Conservation (phyloP, 2,329 filamentous ascomycete species). For the Hypoxylon sp. region DNA sequence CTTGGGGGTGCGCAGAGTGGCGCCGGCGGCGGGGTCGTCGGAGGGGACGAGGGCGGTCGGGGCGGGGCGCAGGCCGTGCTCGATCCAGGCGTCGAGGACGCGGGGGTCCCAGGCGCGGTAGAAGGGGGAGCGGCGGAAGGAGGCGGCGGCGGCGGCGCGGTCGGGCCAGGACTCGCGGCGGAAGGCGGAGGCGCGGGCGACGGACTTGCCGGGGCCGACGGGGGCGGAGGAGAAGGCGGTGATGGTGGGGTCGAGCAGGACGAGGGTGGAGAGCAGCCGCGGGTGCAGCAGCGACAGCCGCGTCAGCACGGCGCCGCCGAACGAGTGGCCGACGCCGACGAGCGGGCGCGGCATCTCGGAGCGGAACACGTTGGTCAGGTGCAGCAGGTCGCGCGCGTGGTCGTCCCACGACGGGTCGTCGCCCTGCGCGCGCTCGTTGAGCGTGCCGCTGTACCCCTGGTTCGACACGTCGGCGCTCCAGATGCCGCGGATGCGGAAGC, state of each 20-base stretch:
- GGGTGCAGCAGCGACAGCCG: constrained; percentile 81
- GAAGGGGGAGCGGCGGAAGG: constrained; percentile 75
- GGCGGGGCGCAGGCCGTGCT: constrained; percentile 76
- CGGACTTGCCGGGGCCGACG: constrained; percentile 48
- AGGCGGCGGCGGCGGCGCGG: constrained; percentile 68
- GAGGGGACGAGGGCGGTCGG: constrained; percentile 69
- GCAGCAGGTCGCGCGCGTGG: constrained; percentile 81
- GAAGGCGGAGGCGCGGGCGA: constrained; percentile 69
- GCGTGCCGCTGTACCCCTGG: constrained; percentile 78
- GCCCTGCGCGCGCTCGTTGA: constrained; percentile 80
- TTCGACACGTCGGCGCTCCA: constrained; percentile 92
- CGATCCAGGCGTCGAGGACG: constrained; percentile 76
- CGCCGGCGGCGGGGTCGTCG: constrained; percentile 50
- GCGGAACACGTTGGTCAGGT: constrained; percentile 86
- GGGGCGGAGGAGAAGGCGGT: constrained; percentile 55
- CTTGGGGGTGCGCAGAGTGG: constrained; percentile 82
- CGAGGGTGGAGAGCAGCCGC: constrained; percentile 75
- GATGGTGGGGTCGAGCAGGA: constrained; percentile 88
- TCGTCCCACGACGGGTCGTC: constrained; percentile 92
- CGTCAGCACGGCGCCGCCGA: constrained; percentile 78
- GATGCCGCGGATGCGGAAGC: constrained; percentile 78
- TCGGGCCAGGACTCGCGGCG: constrained; percentile 87
- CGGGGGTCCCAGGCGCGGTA: constrained; percentile 84
- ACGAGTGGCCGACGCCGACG: constrained; percentile 87
- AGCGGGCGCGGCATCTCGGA: constrained; percentile 81